Evolutionary conservation across 495 filamentous ascomycete species (phyloP), one percentile per base, ranked within the genome.

Genomic region (Penicillium tannophilum): DNA sequence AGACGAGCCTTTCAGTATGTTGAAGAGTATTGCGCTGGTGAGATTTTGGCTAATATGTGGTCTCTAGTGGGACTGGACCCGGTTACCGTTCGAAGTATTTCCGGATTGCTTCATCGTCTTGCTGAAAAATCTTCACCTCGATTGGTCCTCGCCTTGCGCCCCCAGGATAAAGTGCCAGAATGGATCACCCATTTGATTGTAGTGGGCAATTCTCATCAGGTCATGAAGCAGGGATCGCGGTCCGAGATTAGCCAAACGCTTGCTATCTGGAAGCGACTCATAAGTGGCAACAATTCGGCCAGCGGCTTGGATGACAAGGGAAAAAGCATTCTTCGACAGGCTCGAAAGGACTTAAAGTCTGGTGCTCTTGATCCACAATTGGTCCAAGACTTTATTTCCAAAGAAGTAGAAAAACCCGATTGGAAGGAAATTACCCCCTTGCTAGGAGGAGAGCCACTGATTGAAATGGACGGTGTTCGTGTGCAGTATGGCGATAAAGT

Each of bases 1-100:
- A 11, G 94, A 98, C 74, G 94, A 97, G 65, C 92, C 94, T 14
- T 97, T 98, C 69, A 96, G 84, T 86, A 74, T 66, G 82, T 72
- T 16, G 19, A 39, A 39, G 12, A 23, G 1, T 2, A 10, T 43
- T 26, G 11, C 11, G 20, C 7, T 43, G 11, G 9, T 17, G 3
- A 19, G 28, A 11, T 12, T 41, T 11, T 41, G 17, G 24, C 19
- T 52, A 8, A 36, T 17, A 26, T 14, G 19, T 4, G 36, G 6
- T 20, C 12, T 36, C 26, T 57, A 84, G 77, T 98, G 90, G 94
- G 94, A 9, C 77, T 98, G 35, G 94, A 98, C 68, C 94, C 94
- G 23, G 83, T 85, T 20, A 92, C 91, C 3, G 79, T 88, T 10
- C 75, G 76, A 31, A 81, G 81, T 11, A 70, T 98, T 63, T 93